Conservation (phyloP, 1,284 basidiomycete genomes). For the Trichosporon ovoides region DNA sequence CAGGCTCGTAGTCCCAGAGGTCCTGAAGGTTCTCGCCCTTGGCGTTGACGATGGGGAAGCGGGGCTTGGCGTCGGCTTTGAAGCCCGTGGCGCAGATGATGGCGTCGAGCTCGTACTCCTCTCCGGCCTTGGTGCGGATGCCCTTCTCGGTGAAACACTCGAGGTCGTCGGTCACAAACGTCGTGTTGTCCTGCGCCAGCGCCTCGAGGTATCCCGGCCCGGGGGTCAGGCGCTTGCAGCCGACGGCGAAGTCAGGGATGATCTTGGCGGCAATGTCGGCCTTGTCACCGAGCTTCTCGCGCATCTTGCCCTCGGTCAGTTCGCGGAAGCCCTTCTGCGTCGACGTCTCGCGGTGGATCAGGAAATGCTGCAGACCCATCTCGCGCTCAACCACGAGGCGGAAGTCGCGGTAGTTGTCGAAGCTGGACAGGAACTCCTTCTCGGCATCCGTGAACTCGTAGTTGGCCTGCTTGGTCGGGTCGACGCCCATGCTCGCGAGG, state of each 20-base stretch:
- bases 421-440: constrained; percentile 19
- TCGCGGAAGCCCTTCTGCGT: not conserved
- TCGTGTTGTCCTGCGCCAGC: constrained; percentile 31
- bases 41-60: constrained; percentile 28
- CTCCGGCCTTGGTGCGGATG: constrained; percentile 19
- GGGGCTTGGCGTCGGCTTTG: constrained; percentile 31
- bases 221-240: constrained; percentile 40
- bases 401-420: constrained; percentile 24
- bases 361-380: constrained; percentile 27
- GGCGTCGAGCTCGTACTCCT: constrained; percentile 30
- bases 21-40: constrained; percentile 35
- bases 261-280: constrained; percentile 27
- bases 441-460: constrained; percentile 32
- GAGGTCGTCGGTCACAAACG: constrained; percentile 26
- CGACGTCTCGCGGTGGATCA: constrained; percentile 22
- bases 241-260: constrained; percentile 28
- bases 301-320: constrained; percentile 20
- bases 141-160: constrained; percentile 27
- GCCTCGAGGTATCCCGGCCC: constrained; percentile 45
- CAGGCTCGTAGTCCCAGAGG: constrained; percentile 23
- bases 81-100: constrained; percentile 40
- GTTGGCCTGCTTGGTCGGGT: constrained; percentile 14
- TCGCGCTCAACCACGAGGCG: constrained; percentile 33
- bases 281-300: constrained; percentile 17
- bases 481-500: constrained; percentile 23